Conservation (phyloP, 2,329 filamentous ascomycete species). For the Emergomyces africanus region DNA sequence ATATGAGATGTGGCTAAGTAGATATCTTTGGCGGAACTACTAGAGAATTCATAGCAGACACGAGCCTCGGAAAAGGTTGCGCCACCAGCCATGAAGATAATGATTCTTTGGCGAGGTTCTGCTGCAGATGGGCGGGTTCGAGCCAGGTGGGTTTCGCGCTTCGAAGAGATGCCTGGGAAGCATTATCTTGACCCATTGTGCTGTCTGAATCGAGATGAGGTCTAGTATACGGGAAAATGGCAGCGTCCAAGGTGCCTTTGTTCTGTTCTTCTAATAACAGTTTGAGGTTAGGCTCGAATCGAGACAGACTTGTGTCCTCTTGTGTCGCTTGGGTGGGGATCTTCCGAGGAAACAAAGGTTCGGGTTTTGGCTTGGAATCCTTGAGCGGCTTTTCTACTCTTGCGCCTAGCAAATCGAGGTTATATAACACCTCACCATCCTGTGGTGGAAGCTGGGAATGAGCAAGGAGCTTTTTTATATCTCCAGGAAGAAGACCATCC, state of each 20-base stretch:
- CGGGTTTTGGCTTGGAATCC: conserved; percentile 54
- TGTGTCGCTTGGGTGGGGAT: conserved; percentile 39
- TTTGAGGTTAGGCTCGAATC: conserved; percentile 73
- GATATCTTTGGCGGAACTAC: conserved; percentile 62
- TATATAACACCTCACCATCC: conserved; percentile 60
- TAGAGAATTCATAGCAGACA: conserved; percentile 75
- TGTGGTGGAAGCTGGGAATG: conserved; percentile 67
- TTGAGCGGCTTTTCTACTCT: conserved; percentile 61
- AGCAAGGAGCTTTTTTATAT: conserved; percentile 70
- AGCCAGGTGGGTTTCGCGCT: conserved; percentile 91
- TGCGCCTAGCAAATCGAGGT: conserved; percentile 67
- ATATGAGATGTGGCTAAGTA: conserved; percentile 86
- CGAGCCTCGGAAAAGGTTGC: conserved; percentile 87
- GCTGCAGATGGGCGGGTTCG: conserved; percentile 59
- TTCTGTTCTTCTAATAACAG: conserved; percentile 66
- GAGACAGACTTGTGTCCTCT: conserved; percentile 75
- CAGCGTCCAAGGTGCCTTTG: conserved; percentile 53
- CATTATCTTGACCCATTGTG: conserved; percentile 36
- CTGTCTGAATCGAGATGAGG: conserved; percentile 44
- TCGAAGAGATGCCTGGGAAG: conserved; percentile 61
- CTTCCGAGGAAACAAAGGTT: conserved; percentile 61
- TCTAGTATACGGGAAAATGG: conserved; percentile 58
- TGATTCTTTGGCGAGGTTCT: conserved; percentile 79
- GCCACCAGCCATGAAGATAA: conserved; percentile 90
- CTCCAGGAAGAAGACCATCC: conserved; percentile 70